Conservation (phyloP, 139 green algal species). For the Micractinium conductrix region DNA sequence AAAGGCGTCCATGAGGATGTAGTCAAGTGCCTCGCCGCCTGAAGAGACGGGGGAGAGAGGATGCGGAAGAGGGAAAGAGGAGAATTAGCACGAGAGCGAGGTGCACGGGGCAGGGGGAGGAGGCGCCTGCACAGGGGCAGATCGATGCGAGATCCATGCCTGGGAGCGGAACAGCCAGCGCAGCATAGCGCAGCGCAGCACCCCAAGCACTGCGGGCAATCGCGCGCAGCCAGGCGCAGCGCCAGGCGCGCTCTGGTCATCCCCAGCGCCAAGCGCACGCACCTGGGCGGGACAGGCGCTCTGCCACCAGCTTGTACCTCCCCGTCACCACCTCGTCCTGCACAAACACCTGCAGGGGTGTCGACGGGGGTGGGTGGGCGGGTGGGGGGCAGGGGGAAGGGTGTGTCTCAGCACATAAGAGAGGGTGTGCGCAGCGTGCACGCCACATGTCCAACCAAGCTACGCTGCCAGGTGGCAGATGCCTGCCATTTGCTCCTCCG, state of each 20-base stretch:
- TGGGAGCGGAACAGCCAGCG: not conserved
- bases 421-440: not conserved
- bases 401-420: not conserved
- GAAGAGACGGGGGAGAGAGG: not conserved
- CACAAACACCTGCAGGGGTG: slow-evolving; percentile 41
- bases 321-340: slow-evolving; percentile 35
- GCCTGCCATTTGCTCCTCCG: not conserved
- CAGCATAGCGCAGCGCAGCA: not conserved
- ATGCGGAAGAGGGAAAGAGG: not conserved
- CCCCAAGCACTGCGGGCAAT: not conserved
- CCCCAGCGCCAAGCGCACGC: not conserved
- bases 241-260: not conserved
- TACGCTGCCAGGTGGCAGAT: not conserved
- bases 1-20: slow-evolving; percentile 58
- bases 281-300: slow-evolving; percentile 42
- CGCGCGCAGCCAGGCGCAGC: not conserved
- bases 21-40: slow-evolving; percentile 55
- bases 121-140: not conserved
- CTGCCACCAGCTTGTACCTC: slow-evolving; percentile 55
- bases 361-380: too few species aligned
- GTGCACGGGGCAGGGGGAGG: not conserved
- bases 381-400: not conserved
- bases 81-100: not conserved
- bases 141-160: too few species aligned
- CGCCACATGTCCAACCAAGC: too few species aligned